Evolutionary conservation across 495 filamentous ascomycete species (phyloP), one percentile per base, ranked within the genome.

Genomic region (Aspergillus carlsbadensis): DNA sequence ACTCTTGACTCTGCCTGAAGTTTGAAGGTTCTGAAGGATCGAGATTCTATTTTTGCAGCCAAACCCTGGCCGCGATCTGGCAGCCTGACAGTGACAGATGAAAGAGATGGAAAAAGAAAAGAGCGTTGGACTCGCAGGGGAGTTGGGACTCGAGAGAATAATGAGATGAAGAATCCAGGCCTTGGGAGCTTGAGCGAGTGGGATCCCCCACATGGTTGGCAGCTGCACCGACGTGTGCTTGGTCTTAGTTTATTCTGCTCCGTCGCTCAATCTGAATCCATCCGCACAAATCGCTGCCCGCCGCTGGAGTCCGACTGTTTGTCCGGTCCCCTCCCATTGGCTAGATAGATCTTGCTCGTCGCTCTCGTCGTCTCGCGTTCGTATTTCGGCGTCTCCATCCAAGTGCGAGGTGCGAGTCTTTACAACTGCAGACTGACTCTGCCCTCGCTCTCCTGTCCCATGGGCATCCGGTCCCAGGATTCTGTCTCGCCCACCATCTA

Each of bases 181-280:
- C 29, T 34, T 33, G 15, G 20, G 45, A 48, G 7, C n/a, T 29
- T 29, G 17, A 6, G 7, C 11, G 17, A 24, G 34, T 39, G 22
- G 48, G 39, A 47, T 54, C 52, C 64, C 59, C 72, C 68, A 69
- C 69, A 72, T 75, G 70, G 69, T 73, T 75, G 69, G 70, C 70
- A 75, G 61, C 70, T 72, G 71, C 71, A 67, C 35, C 45, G 24
- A 20, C 22, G 17, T 55, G 52, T 45, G 56, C 26, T 49, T 49
- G 22, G 56, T 37, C 33, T 51, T 52, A 34, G 36, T 57, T 39
- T 34, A 45, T 42, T 57, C 34, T 52, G 15, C 18, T 22, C n/a
- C 48, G 26, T 40, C 35, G 21, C 34, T 52, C 29, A 29, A 48
- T 48, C 45, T 35, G 26, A 35, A 18, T 48, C 45, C 24, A 48